Base-by-base conservation (phyloP, 805 yeast genomes). In the Lachancea sp. region DNA sequence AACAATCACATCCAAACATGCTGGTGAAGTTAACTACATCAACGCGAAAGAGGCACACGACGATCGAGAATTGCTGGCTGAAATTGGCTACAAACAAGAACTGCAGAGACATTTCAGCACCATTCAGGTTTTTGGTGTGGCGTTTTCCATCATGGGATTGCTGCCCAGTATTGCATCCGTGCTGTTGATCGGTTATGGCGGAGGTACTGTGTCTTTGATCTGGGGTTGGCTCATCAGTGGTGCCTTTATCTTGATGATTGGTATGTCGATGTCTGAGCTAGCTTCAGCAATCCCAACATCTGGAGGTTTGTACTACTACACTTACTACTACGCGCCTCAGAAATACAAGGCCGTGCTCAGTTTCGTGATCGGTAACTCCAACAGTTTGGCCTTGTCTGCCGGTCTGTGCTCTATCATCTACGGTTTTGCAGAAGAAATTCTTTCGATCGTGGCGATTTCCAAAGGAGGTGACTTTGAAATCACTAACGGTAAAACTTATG, bases 21-120 rank as follows among this genome's bases (percentile, higher is more conserved):
- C 42, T n/a, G 54, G 54, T 17, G 53, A 50, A 16, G 53, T 51
- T 17, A 53, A 49, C 37, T 51, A 49, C 39, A 55, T 59, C 47
- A 50, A 62, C 43, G 58, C 66, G 8, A 53, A 54, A 10, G 48
- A 51, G 9, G 53, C 54, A 15, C 40, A 49, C 13, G 52, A 55
- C 33, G 66, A 59, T 45, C 56, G 57, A 25, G 63, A 59, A 30
- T 35, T 62, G 42, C 49, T 63, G 36, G 66, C 65, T 22, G 78
- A 78, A 51, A 77, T 82, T 45, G 91, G 91, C 11, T 83, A 83
- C 65, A 80, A 80, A 60, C 83, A 81, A 55, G 90, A 83, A 56
- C 66, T 83, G 46, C 71, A 70, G 41, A 74, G 91, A 61, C 73
- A 73, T 25, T 83, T 79, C 57, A 72, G 81, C 7, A 77, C 81